These are phyloP conservation scores for Fomitopsis palustris DNA, from an alignment of 1,284 basidiomycete species.

Conservation along the genomic window DNA sequence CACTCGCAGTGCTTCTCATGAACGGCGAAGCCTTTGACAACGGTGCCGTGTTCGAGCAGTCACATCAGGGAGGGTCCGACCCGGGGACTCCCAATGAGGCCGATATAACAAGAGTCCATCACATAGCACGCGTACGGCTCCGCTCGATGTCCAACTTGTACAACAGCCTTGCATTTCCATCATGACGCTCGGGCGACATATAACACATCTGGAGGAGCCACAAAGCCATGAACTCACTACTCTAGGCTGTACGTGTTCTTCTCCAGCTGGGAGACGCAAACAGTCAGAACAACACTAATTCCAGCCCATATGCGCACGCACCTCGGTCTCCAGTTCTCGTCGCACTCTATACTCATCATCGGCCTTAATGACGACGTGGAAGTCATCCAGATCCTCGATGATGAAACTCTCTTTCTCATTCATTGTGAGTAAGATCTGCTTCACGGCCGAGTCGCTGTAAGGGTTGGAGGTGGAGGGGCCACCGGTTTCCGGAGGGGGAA, in stretches of 20 bases:
- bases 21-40: too few species aligned
- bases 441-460: constrained; percentile 83
- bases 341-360: constrained; percentile 76
- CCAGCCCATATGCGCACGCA: constrained; percentile 28
- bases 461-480: neutral
- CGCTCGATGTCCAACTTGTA: neutral
- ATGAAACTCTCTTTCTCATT: constrained; percentile 80
- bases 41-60: too few species aligned
- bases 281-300: neutral
- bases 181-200: neutral
- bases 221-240: constrained; percentile 7
- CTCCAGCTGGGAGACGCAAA: constrained; percentile 31
- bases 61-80: neutral
- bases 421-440: constrained; percentile 82
- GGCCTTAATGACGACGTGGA: constrained; percentile 78
- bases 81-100: neutral
- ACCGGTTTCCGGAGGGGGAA: too few species aligned
- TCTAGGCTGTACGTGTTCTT: constrained; percentile 46
- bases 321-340: constrained; percentile 74
- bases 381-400: constrained; percentile 85
- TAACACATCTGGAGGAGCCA: neutral
- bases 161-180: neutral
- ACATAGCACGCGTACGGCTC: too few species aligned
- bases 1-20: too few species aligned
- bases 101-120: too few species aligned